A percentile compares a stretch with the other conserved stretches of the same genome.
These are phyloP conservation scores for Podila minutissima DNA, from an alignment of 192 early-diverging fungal genomes.

Conservation along the genomic window DNA sequence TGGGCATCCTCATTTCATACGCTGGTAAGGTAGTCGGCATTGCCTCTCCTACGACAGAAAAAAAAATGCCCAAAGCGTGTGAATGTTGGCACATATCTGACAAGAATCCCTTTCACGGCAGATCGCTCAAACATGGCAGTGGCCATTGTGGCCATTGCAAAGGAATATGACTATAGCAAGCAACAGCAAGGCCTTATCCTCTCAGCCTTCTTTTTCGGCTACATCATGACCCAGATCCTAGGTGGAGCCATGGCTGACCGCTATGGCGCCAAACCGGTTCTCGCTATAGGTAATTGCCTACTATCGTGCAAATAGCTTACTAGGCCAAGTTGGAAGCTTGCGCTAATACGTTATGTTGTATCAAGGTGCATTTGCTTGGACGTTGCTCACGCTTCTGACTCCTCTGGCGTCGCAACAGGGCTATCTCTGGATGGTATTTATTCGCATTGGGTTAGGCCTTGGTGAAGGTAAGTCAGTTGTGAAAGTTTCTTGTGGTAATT, in stretches of 20 bases:
- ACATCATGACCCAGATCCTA: constrained; percentile 43
- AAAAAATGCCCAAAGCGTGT: background rate
- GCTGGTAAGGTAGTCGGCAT: constrained; percentile 13
- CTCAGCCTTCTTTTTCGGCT: constrained; percentile 50
- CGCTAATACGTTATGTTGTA: background rate
- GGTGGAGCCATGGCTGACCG: constrained; percentile 53
- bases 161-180: constrained; percentile 38
- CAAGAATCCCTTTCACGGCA: background rate
- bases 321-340: background rate
- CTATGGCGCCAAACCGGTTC: constrained; percentile 46
- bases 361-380: constrained; percentile 44
- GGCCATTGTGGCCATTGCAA: constrained; percentile 47
- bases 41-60: too few species aligned
- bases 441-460: constrained; percentile 44
- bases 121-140: constrained; percentile 55
- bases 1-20: constrained; percentile 43
- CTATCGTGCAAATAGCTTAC: background rate
- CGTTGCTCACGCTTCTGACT: constrained; percentile 35
- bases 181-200: constrained; percentile 40
- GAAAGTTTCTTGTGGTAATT: background rate
- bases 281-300: constrained; percentile 35
- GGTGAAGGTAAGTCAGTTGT: constrained; percentile 25
- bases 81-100: background rate
- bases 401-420: constrained; percentile 22
- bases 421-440: constrained; percentile 23